Percentiles rank a stretch among this genome's conserved stretches.
Evolutionary conservation across 1,284 basidiomycete species (phyloP).

Genomic region (Pseudozyma flocculosa): DNA sequence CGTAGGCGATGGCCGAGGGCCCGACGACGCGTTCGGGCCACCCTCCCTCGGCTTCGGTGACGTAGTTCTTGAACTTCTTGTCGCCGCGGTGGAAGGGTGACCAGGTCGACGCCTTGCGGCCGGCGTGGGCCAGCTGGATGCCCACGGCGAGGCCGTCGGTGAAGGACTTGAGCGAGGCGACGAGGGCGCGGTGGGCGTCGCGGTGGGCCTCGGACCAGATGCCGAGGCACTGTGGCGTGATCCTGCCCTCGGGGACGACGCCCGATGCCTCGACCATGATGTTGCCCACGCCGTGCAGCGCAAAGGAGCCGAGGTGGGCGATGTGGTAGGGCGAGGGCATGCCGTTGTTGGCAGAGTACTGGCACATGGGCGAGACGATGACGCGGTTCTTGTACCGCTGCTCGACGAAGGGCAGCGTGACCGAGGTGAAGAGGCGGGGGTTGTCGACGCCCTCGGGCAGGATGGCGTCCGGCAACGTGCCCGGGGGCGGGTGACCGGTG

Average conservation of each 20-base stretch:
- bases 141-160: conserved; percentile 69
- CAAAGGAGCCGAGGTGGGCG: conserved; percentile 52
- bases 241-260: conserved; percentile 75
- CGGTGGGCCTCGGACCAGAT: conserved; percentile 77
- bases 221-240: conserved; percentile 69
- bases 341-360: conserved; percentile 50
- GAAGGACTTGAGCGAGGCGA: conserved; percentile 69
- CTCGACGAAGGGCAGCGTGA: conserved; percentile 28
- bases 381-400: conserved; percentile 50
- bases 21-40: conserved; percentile 71
- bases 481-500: conserved; percentile 33
- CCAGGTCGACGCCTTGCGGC: conserved; percentile 67
- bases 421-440: conserved; percentile 41
- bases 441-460: conserved; percentile 31
- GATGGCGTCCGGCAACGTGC: conserved; percentile 41
- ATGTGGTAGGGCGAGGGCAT: conserved; percentile 51
- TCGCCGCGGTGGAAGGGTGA: conserved; percentile 60
- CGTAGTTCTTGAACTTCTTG: conserved; percentile 19
- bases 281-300: conserved; percentile 51
- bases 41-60: conserved; percentile 61
- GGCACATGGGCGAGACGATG: conserved; percentile 51
- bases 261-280: conserved; percentile 51
- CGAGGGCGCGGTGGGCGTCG: conserved; percentile 68
- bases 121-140: conserved; percentile 78
- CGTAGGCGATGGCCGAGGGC: conserved; percentile 67